phyloP scores from a whole-genome alignment of 2,329 filamentous ascomycete genomes.

The Knufia petricola region DNA sequence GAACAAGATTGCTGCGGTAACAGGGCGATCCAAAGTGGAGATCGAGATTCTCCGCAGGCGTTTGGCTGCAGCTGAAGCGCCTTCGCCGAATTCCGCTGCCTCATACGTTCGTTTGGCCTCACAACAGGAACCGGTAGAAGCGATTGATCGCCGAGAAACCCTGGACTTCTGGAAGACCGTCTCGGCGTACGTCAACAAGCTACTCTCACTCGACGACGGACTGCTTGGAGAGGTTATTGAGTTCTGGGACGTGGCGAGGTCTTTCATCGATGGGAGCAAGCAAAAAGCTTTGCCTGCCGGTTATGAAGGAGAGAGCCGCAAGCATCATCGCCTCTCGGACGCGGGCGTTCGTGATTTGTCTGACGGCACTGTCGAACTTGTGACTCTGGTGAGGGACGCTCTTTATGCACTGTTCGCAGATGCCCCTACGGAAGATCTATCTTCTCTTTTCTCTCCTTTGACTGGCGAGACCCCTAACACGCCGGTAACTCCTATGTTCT shows the following conservation, averaged over 20 bases:
- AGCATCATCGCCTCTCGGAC: conserved; percentile 69
- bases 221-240: conserved; percentile 82
- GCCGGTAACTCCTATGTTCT: conserved; percentile 48
- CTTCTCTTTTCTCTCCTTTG: conserved; percentile 67
- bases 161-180: conserved; percentile 92
- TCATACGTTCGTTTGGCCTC: conserved; percentile 66
- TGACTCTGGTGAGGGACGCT: conserved; percentile 70
- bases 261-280: conserved; percentile 77
- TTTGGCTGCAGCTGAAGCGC: conserved; percentile 64
- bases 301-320: conserved; percentile 68
- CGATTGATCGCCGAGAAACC: conserved; percentile 69
- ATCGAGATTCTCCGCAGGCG: conserved; percentile 82
- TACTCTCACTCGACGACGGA: conserved; percentile 66
- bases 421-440: conserved; percentile 82
- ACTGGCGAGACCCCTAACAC: conserved; percentile 50
- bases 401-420: conserved; percentile 76
- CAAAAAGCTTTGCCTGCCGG: conserved; percentile 71
- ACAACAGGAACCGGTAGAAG: conserved; percentile 56
- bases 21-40: conserved; percentile 80
- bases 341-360: conserved; percentile 63
- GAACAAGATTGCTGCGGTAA: conserved; percentile 67
- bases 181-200: conserved; percentile 58
- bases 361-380: conserved; percentile 70
- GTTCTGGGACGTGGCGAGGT: conserved; percentile 86
- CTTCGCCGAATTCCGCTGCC: conserved; percentile 58